These are phyloP conservation scores for Coccomyxa sp. DNA, from an alignment of 139 green algal species.

Conservation along the genomic window DNA sequence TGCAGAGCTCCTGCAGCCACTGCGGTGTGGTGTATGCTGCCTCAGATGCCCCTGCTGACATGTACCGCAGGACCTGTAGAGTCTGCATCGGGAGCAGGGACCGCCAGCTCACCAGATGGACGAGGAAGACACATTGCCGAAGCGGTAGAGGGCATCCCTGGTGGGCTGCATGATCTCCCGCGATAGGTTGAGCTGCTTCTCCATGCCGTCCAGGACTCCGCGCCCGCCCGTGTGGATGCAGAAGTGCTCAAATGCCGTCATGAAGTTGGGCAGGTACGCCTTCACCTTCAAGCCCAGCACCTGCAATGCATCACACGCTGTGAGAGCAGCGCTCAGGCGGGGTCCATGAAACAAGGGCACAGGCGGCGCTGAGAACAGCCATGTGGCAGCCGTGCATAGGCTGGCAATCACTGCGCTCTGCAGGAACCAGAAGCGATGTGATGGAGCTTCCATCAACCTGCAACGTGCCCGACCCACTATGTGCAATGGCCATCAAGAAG, in stretches of 20 bases:
- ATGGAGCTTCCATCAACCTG: not conserved
- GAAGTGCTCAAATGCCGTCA: constrained; percentile 94
- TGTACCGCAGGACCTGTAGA: not conserved
- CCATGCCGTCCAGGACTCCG: constrained; percentile 89
- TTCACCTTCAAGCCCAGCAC: constrained; percentile 14
- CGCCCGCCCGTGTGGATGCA: constrained; percentile 93
- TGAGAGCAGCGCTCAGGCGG: not conserved
- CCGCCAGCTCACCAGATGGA: constrained; percentile 22
- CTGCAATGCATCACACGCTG: not conserved
- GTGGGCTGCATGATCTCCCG: constrained; percentile 57
- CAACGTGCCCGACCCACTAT: not conserved
- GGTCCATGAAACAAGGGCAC: not conserved
- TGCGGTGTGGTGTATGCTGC: not conserved
- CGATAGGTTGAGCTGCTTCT: constrained; percentile 83
- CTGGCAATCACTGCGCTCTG: not conserved
- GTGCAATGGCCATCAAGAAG: not conserved
- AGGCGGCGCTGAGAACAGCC: not conserved
- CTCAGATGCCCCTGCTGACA: not conserved
- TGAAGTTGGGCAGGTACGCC: constrained; percentile 77
- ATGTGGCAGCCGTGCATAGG: not conserved
- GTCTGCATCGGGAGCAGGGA: not conserved
- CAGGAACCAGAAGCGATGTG: no score
- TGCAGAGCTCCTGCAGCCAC: not conserved
- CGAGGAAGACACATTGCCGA: constrained; percentile 30
- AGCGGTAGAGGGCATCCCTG: constrained; percentile 67